Conservation (phyloP, 1,284 basidiomycete species). For the Microbotryum intermedium region DNA sequence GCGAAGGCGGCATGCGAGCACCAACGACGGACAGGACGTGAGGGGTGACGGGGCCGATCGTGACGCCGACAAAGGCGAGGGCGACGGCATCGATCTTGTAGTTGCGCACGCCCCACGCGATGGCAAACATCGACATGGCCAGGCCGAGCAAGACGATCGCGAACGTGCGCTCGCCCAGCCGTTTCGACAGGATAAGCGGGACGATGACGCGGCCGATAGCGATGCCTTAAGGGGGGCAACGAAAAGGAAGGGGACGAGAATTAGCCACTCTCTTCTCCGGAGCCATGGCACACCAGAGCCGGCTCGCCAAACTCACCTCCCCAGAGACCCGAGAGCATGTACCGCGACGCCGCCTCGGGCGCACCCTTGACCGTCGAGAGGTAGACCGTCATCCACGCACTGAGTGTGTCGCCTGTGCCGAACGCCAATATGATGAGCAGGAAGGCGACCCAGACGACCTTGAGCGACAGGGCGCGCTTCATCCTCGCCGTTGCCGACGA, state of each 20-base stretch:
- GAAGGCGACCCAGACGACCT: constrained; percentile 20
- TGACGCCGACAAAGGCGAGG: constrained; percentile 15
- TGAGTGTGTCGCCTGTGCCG: constrained; percentile 19
- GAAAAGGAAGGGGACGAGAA: neutral
- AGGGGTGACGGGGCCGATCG: neutral
- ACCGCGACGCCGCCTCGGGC: constrained; percentile 19
- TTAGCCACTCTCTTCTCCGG: too few relatives aligned
- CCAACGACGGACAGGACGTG: constrained; percentile 15
- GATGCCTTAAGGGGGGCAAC: too few relatives aligned
- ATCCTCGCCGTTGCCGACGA: constrained; percentile 19
- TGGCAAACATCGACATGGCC: constrained; percentile 6
- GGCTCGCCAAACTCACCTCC: constrained; percentile 13
- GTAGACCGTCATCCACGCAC: constrained; percentile 25
- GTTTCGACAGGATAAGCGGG: constrained; percentile 3
- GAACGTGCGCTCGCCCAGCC: constrained; percentile 21
- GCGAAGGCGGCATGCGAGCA: constrained; percentile 15
- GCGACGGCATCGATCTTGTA: constrained; percentile 20
- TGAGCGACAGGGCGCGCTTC: constrained; percentile 13
- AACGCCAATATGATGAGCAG: constrained; percentile 23
- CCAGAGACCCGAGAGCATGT: constrained; percentile 19
- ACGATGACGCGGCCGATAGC: constrained; percentile 19
- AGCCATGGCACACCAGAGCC: neutral
- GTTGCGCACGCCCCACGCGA: constrained; percentile 17
- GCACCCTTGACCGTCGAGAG: constrained; percentile 5
- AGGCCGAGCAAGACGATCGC: constrained; percentile 9